Conservation (phyloP, 345 rosid genomes). For the Geranium brycei region DNA sequence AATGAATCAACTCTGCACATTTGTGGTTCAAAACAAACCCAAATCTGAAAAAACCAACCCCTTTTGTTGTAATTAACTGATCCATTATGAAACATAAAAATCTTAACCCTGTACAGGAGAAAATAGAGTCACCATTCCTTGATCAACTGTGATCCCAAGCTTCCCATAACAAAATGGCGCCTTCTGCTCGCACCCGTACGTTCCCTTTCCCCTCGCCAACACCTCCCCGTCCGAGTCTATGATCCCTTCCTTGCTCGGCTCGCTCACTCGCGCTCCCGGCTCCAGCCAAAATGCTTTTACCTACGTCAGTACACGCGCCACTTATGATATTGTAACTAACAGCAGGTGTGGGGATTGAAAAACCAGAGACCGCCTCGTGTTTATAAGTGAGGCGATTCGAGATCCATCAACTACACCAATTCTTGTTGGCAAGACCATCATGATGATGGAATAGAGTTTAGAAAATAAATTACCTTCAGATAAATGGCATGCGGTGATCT, state of each 20-base stretch:
- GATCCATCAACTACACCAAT: no score
- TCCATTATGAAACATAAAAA: no score
- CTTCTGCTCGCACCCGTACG: constrained; percentile 38
- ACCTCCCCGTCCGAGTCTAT: constrained; percentile 93
- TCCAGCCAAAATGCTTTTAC: constrained; percentile 77
- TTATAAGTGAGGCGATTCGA: no score
- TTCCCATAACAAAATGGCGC: constrained; percentile 51
- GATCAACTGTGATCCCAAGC: constrained; percentile 57
- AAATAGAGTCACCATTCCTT: constrained; percentile 81
- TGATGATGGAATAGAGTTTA: neutral
- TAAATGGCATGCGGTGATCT: constrained; percentile 53
- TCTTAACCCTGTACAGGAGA: constrained; percentile 30
- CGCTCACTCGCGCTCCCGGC: constrained; percentile 47
- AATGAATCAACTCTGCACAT: neutral
- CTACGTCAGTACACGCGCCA: constrained; percentile 26
- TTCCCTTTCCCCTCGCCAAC: constrained; percentile 57
- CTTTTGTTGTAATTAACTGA: no score
- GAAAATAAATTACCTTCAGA: constrained; percentile 42
- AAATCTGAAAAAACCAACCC: neutral
- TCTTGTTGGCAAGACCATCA: no score
- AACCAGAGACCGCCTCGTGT: no score
- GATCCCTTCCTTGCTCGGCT: constrained; percentile 67
- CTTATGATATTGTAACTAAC: no score
- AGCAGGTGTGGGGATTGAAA: no score
- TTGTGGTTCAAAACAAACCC: neutral